Evolutionary conservation across 768 basidiomycete genomes (phyloP), one percentile per base, ranked within the genome.

Genomic region (Rhodocollybia butyracea): DNA sequence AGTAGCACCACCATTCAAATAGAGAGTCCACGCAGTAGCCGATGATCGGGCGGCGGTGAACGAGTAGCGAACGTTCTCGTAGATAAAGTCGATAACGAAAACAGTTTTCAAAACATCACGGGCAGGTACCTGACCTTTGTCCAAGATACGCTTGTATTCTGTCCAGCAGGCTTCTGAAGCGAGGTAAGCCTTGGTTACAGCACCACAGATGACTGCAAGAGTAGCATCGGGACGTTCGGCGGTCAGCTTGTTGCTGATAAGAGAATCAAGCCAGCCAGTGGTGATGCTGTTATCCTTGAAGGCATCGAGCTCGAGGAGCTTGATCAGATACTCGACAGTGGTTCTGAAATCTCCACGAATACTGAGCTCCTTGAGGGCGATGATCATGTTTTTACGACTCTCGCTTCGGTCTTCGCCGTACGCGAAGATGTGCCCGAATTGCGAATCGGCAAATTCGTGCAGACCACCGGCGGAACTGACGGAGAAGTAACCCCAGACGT

Each of bases 401-500:
- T 98, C 95, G 57, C 83, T 77, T 61, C 97, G 91, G 67, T 98
- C 96, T 70, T 95, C 90, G 51, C 97, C 97, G 63, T 98, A 98
- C 17, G 96, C 97, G 62, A 99, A 99, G 68, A 98, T 98, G 68
- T 99, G 97, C 52, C 97, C 97, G 65, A 99, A 98, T 64, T 99
- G 97, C 8, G 96, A 98, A 72, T 99, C 97, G 39, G 97, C 97
- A 64, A 94, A 98, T 71, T 99, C 95, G 73, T 99, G 97, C 52
- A 99, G 83, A 70, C 96, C 97, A 68, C 97, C 97, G 10, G 95
- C 89, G 13, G 89, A 88, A 41, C 84, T 85, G 63, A 99, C 97
- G 15, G 97, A 98, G 80, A 99, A 99, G 76, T 99, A 99, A 58
- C 97, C 97, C 97, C 97, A 99, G 42, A 99, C 97, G 59, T 99